These are phyloP conservation scores for Phytophthora citrophthora DNA, from an alignment of 352 stramenopile species.

Conservation along the genomic window DNA sequence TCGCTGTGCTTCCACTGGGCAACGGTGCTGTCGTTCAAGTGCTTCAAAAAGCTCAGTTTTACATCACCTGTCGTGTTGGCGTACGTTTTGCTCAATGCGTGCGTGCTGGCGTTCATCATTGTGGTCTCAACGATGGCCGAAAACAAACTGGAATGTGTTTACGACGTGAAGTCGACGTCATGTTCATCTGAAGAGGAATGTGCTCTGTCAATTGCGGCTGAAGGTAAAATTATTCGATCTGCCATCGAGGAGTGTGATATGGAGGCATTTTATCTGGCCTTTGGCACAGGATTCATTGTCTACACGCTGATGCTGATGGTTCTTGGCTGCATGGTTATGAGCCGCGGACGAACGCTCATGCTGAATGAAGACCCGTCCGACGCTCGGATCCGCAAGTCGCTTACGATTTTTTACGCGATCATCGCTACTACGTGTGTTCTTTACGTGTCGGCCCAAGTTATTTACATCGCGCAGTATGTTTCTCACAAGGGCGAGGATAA, in stretches of 20 bases:
- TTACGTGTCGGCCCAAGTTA: conserved; percentile 88
- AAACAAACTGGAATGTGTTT: conserved; percentile 76
- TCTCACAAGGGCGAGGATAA: conserved; percentile 59
- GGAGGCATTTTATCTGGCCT: conserved; percentile 81
- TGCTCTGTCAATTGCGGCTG: conserved; percentile 58
- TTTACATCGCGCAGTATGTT: conserved; percentile 88
- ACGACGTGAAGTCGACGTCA: conserved; percentile 59
- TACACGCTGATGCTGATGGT: conserved; percentile 89
- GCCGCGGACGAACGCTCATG: conserved; percentile 82
- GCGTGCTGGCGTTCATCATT: conserved; percentile 75
- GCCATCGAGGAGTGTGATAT: conserved; percentile 77
- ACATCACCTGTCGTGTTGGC: conserved; percentile 80
- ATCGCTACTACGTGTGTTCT: conserved; percentile 88
- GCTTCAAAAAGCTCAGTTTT: conserved; percentile 87
- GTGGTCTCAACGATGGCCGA: conserved; percentile 57
- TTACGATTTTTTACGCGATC: conserved; percentile 91
- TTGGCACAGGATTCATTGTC: conserved; percentile 80
- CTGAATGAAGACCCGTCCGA: conserved; percentile 87
- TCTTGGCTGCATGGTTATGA: conserved; percentile 89
- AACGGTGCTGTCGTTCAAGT: conserved; percentile 84
- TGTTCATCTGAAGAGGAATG: conserved; percentile 69
- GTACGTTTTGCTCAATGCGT: conserved; percentile 70
- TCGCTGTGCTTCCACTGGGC: conserved; percentile 90
- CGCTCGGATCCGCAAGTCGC: conserved; percentile 79
- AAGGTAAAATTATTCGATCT: conserved; percentile 71